Conservation (phyloP, 495 filamentous ascomycete species). For the Neurospora sp. region DNA sequence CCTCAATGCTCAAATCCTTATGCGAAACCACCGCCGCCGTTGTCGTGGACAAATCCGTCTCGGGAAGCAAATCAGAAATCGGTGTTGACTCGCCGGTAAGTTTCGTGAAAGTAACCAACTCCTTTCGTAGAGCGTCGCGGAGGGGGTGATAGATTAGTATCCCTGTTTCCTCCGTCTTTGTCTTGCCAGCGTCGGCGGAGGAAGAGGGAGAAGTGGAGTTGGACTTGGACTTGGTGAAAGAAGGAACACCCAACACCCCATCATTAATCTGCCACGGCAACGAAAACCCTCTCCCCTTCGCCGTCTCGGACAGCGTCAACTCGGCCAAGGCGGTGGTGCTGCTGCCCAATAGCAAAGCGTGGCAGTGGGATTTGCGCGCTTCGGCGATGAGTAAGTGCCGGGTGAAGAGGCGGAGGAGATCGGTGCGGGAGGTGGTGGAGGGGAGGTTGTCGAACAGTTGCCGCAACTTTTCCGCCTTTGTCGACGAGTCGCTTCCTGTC, state of each 20-base stretch:
- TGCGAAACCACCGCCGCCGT: slow-evolving; percentile 42
- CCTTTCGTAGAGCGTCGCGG: slow-evolving; percentile 71
- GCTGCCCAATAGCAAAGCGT: slow-evolving; percentile 70
- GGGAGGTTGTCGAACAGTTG: slow-evolving; percentile 46
- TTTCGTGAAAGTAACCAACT: slow-evolving; percentile 54
- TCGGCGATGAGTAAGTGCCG: slow-evolving; percentile 56
- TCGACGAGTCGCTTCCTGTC: background rate
- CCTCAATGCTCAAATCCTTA: slow-evolving; percentile 79
- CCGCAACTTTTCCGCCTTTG: slow-evolving; percentile 34
- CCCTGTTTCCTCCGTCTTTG: no score
- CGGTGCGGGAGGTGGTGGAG: slow-evolving; percentile 62
- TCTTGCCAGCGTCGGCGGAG: no score
- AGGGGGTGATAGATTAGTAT: slow-evolving; percentile 30
- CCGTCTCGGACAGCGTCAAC: slow-evolving; percentile 73
- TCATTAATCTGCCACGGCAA: slow-evolving; percentile 76
- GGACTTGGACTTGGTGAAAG: background rate
- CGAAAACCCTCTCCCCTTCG: slow-evolving; percentile 78
- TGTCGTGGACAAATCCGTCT: slow-evolving; percentile 10
- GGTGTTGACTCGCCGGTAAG: slow-evolving; percentile 27
- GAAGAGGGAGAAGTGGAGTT: slow-evolving; percentile 14
- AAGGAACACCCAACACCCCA: slow-evolving; percentile 44
- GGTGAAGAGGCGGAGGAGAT: slow-evolving; percentile 60
- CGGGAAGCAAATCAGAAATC: slow-evolving; percentile 7
- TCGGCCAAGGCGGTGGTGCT: slow-evolving; percentile 81
- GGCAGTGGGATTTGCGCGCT: slow-evolving; percentile 49